A percentile compares a stretch with the other conserved stretches of the same genome.
phyloP scores from a whole-genome alignment of 768 basidiomycete species.

The Boletus reticuloceps region DNA sequence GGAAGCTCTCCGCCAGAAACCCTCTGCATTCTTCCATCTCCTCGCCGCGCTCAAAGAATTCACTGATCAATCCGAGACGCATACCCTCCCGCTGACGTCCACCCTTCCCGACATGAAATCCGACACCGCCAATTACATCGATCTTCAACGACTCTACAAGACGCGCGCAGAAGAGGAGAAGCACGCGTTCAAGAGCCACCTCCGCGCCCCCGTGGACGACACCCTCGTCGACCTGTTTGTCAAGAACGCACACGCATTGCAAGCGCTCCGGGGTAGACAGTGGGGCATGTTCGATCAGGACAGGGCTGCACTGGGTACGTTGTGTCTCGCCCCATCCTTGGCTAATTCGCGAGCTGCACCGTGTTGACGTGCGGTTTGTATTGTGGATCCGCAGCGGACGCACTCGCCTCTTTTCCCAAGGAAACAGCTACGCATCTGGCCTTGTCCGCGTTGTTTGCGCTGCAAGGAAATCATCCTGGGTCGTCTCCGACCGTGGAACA shows the following conservation, averaged over 20 bases:
- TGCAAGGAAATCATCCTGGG: constrained; percentile 26
- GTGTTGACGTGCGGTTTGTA: background rate
- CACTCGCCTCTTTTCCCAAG: constrained; percentile 44
- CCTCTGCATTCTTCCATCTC: constrained; percentile 67
- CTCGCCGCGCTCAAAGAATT: constrained; percentile 72
- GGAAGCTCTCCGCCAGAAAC: constrained; percentile 39
- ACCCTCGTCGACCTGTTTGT: constrained; percentile 67
- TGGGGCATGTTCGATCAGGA: constrained; percentile 60
- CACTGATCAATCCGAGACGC: constrained; percentile 46
- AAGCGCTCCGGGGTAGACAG: constrained; percentile 57
- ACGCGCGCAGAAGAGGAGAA: constrained; percentile 71
- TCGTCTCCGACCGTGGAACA: constrained; percentile 46
- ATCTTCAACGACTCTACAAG: constrained; percentile 85
- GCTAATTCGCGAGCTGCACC: background rate
- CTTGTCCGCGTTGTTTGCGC: constrained; percentile 54
- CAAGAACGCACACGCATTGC: constrained; percentile 75
- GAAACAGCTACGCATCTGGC: constrained; percentile 70
- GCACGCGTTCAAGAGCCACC: constrained; percentile 47
- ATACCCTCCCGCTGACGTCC: constrained; percentile 78
- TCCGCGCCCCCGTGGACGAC: constrained; percentile 48
- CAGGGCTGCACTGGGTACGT: constrained; percentile 47
- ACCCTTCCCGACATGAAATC: constrained; percentile 96
- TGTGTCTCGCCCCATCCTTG: background rate
- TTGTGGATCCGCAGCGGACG: constrained; percentile 34
- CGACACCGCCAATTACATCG: constrained; percentile 80